phyloP scores from a whole-genome alignment of 1,284 basidiomycete genomes.

The Uromyces viciae-fabae region DNA sequence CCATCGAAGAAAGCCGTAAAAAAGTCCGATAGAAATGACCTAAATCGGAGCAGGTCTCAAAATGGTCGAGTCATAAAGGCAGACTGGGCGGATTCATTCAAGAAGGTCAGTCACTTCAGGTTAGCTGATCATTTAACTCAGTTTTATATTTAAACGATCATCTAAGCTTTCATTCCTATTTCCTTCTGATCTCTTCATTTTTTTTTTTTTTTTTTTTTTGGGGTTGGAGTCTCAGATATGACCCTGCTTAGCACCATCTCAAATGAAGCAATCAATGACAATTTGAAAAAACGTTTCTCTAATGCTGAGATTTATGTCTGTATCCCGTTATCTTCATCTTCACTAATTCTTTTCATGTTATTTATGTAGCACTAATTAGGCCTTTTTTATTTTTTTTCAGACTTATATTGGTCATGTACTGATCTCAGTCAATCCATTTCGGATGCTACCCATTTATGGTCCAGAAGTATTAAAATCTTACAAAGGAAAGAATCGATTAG shows the following conservation, averaged over 20 bases:
- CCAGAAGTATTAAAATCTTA: slow-evolving; percentile 80
- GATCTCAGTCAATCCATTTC: slow-evolving; percentile 97
- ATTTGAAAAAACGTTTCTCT: slow-evolving; percentile 91
- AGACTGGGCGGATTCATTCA: slow-evolving; percentile 45
- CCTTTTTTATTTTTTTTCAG: slow-evolving; percentile 50
- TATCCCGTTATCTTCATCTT: slow-evolving; percentile 8
- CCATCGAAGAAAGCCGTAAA: slow-evolving; percentile 42
- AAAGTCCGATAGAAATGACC: slow-evolving; percentile 35
- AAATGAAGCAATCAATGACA: slow-evolving; percentile 97
- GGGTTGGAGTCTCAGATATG: slow-evolving; percentile 95
- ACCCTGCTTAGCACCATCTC: slow-evolving; percentile 93
- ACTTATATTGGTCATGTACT: slow-evolving; percentile 97
- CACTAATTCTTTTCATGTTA: too few relatives aligned
- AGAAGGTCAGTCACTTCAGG: slow-evolving; percentile 37
- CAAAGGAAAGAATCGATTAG: slow-evolving; percentile 94
- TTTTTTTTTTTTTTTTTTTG: slow-evolving; percentile 46
- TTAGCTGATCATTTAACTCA: background rate
- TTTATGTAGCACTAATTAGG: background rate
- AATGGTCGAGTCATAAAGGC: slow-evolving; percentile 38
- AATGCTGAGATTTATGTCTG: slow-evolving; percentile 86
- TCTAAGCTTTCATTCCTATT: background rate
- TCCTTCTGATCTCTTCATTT: background rate
- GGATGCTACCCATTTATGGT: slow-evolving; percentile 81
- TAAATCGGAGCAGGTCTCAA: slow-evolving; percentile 4
- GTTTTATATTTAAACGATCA: background rate